These are phyloP conservation scores for Lunularia cruciata DNA, from an alignment of 225 moss, liverwort and hornwort genomes.

Conservation along the genomic window DNA sequence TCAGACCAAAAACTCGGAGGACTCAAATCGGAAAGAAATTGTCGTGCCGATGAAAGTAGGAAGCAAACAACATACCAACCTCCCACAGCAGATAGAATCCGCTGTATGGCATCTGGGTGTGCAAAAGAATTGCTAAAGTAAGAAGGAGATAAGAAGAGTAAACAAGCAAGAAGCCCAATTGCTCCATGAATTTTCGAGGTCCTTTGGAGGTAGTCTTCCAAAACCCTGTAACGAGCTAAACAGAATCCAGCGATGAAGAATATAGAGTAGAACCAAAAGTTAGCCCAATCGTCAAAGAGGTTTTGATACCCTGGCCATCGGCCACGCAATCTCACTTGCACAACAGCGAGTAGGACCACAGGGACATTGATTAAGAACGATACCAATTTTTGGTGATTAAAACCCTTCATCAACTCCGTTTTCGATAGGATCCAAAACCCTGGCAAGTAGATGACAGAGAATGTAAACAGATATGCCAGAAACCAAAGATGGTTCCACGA, in stretches of 20 bases:
- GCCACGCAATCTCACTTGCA: constrained; percentile 41
- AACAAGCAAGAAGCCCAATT: constrained; percentile 22
- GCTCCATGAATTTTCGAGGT: constrained; percentile 18
- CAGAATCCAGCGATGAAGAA: constrained; percentile 40
- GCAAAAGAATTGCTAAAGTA: not conserved
- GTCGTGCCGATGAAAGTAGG: constrained; percentile 24
- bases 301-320: constrained; percentile 51
- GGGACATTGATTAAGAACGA: constrained; percentile 34
- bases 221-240: constrained; percentile 28
- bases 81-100: constrained; percentile 25
- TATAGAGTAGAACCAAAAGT: constrained; percentile 44
- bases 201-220: constrained; percentile 30
- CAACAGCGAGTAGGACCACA: constrained; percentile 22
- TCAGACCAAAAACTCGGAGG: constrained; percentile 29
- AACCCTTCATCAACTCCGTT: constrained; percentile 1
- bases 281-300: constrained; percentile 45
- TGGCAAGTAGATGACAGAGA: constrained; percentile 40
- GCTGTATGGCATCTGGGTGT: not conserved
- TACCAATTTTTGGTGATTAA: constrained; percentile 14
- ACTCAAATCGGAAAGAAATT: not conserved
- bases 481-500: constrained; percentile 50
- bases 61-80: constrained; percentile 39
- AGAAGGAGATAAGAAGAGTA: constrained; percentile 20
- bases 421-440: constrained; percentile 31
- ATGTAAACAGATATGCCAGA: constrained; percentile 48